Percentiles rank a stretch among this genome's conserved stretches.
These are phyloP conservation scores for Kodamaea hsintzibuensis DNA, from an alignment of 805 yeast genomes.

Conservation along the genomic window DNA sequence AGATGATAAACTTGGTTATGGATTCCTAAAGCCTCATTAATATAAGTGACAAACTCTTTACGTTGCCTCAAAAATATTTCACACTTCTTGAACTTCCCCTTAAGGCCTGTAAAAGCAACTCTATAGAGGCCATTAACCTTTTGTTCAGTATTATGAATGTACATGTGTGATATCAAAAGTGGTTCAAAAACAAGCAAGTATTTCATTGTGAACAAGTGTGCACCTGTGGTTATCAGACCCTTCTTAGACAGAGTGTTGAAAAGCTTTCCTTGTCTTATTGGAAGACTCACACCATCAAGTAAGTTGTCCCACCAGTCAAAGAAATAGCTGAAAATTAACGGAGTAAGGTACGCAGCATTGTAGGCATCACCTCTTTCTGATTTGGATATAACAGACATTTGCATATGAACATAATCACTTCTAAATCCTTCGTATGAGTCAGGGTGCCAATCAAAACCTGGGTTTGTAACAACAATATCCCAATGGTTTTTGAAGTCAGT, in stretches of 20 bases:
- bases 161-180: conserved; percentile 37
- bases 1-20: conserved; percentile 47
- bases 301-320: conserved; percentile 45
- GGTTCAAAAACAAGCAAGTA: conserved; percentile 44
- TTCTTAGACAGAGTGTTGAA: conserved; percentile 19
- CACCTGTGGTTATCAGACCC: conserved; percentile 35
- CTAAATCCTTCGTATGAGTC: conserved; percentile 84
- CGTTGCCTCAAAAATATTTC: conserved; percentile 43
- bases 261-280: conserved; percentile 36
- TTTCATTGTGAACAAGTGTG: conserved; percentile 42
- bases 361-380: conserved; percentile 30
- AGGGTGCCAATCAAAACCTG: conserved; percentile 54
- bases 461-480: conserved; percentile 60
- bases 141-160: conserved; percentile 29
- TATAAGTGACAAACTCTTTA: conserved; percentile 35
- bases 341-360: conserved; percentile 41
- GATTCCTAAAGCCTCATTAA: conserved; percentile 38
- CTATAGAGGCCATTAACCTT: conserved; percentile 21
- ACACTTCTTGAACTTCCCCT: conserved; percentile 35
- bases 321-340: conserved; percentile 39
- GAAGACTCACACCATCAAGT: conserved; percentile 32
- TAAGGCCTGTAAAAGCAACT: conserved; percentile 40
- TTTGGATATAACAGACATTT: conserved; percentile 38
- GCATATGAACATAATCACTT: conserved; percentile 73
- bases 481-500: conserved; percentile 60